Conservation (phyloP, 1,284 basidiomycete species). For the Ustilago xerochloae region DNA sequence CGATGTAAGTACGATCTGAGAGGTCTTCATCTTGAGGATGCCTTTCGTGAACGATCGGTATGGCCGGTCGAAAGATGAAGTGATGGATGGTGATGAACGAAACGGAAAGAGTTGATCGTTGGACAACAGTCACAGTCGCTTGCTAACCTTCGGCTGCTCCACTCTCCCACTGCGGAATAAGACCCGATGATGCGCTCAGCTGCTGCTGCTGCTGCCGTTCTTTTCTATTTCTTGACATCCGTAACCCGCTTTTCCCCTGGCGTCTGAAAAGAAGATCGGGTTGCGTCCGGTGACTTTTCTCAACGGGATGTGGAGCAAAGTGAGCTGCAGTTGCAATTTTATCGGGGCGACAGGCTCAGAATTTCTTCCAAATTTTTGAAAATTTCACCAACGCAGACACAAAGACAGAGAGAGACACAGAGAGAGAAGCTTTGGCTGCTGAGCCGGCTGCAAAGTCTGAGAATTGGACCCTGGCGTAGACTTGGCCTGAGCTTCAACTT, state of each 20-base stretch:
- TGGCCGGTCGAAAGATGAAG: background rate
- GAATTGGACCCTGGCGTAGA: conserved; percentile 3
- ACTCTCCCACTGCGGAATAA: conserved; percentile 4
- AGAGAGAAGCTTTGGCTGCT: conserved; percentile 8
- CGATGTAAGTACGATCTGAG: conserved; percentile 45
- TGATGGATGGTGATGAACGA: background rate
- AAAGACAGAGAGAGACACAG: background rate
- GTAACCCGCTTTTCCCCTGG: background rate
- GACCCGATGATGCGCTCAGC: conserved; percentile 23
- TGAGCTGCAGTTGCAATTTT: background rate
- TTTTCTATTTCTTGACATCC: background rate
- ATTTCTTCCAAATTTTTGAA: conserved; percentile 40
- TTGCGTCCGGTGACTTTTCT: conserved; percentile 1
- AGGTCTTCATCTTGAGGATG: conserved; percentile 45
- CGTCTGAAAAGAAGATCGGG: conserved; percentile 16
- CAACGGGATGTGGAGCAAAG: conserved; percentile 30
- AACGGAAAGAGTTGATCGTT: background rate
- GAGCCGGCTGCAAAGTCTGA: background rate
- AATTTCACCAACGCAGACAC: no score
- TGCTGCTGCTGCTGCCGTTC: background rate
- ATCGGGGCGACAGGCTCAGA: background rate
- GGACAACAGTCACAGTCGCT: background rate
- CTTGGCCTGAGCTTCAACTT: conserved; percentile 1
- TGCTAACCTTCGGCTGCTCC: no score
- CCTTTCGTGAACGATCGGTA: background rate